phyloP scores from a whole-genome alignment of 1,139 yeast species.

The Yamadazyma friedrichii region DNA sequence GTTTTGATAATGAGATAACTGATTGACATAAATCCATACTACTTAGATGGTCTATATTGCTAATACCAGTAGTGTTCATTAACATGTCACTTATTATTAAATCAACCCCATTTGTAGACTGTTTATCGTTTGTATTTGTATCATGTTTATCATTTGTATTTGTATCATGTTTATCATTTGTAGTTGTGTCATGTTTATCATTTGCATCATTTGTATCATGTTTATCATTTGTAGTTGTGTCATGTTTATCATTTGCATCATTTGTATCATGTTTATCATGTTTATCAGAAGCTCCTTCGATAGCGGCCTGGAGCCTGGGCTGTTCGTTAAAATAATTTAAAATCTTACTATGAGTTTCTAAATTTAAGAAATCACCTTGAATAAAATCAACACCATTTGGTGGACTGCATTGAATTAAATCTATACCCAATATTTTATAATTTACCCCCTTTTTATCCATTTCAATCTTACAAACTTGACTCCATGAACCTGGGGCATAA shows the following conservation, averaged over 20 bases:
- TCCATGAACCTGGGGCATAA: constrained; percentile 53
- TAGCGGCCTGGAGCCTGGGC: no score
- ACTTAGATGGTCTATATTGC: constrained; percentile 42
- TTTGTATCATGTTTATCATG: not conserved
- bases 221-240: no score
- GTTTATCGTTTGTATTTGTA: not conserved
- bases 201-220: not conserved
- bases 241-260: no score
- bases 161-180: not conserved
- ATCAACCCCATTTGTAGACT: constrained; percentile 21
- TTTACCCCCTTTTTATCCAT: constrained; percentile 16
- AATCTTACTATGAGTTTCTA: constrained; percentile 32
- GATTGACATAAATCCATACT: constrained; percentile 48
- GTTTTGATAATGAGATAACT: constrained; percentile 29
- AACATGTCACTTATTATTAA: constrained; percentile 48
- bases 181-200: not conserved
- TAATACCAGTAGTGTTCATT: constrained; percentile 46
- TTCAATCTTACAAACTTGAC: constrained; percentile 39
- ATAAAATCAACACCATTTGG: constrained; percentile 40
- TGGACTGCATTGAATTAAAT: constrained; percentile 37
- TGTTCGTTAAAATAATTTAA: constrained; percentile 15
- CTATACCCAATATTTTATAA: constrained; percentile 36
- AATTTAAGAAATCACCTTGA: constrained; percentile 41
- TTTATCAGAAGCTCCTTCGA: no score
- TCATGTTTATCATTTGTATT: not conserved